A percentile compares a stretch with the other conserved stretches of the same genome.
Conservation (phyloP, 148 eudicot species). For the Camellia japonica region DNA sequence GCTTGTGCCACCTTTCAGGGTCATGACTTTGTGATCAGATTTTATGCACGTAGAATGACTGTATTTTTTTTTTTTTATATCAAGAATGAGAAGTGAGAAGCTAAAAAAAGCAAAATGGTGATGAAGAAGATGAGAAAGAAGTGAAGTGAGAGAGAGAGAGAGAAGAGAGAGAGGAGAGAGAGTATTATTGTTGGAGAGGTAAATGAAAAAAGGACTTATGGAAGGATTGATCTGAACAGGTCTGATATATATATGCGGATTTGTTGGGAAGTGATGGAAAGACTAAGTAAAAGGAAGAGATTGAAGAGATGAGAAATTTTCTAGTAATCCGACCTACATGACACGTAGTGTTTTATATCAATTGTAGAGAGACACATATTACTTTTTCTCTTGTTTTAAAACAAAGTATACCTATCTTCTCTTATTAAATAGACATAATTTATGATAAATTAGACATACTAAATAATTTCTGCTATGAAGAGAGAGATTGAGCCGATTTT, state of each 20-base stretch:
- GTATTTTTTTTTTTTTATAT: background rate
- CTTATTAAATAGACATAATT: too few relatives aligned
- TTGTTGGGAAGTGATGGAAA: constrained; percentile 22
- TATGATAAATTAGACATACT: too few relatives aligned
- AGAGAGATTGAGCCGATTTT: constrained; percentile 15
- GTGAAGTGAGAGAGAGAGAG: background rate
- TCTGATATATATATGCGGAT: constrained; percentile 31
- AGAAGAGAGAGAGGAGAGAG: background rate
- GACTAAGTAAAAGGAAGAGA: constrained; percentile 46
- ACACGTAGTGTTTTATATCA: too few relatives aligned
- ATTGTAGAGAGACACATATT: too few relatives aligned
- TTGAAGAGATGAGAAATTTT: constrained; percentile 18
- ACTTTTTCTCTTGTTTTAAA: too few relatives aligned
- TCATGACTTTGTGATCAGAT: constrained; percentile 35
- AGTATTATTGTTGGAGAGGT: background rate
- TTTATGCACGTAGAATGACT: too few relatives aligned
- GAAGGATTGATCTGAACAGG: constrained; percentile 23
- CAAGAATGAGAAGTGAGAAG: background rate
- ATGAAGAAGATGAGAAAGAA: constrained; percentile 7
- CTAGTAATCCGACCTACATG: too few relatives aligned
- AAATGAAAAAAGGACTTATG: background rate
- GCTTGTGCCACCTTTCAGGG: constrained; percentile 80
- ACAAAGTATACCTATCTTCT: too few relatives aligned
- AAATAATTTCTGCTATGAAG: too few relatives aligned
- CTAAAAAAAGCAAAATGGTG: background rate